Percentiles rank a stretch among this genome's conserved stretches.
Evolutionary conservation across 2,329 filamentous ascomycete species (phyloP).

Genomic region (Penicillium frequentans): DNA sequence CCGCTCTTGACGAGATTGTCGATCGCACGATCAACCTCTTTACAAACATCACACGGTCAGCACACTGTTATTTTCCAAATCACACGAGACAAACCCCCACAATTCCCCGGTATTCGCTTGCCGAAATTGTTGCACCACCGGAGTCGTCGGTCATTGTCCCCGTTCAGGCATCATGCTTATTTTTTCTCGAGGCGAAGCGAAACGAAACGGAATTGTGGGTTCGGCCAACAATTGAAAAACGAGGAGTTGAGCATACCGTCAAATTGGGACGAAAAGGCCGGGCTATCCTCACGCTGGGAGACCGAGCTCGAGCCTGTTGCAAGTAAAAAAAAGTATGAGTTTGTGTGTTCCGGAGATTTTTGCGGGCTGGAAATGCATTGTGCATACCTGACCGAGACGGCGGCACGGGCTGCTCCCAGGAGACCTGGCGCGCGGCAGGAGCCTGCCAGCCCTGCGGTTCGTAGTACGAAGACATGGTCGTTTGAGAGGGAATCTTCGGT

Average conservation of each 20-base stretch:
- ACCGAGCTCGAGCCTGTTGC: constrained; percentile 71
- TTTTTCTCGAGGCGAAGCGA: constrained; percentile 1
- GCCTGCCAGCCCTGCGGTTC: constrained; percentile 66
- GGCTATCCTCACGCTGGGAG: constrained; percentile 69
- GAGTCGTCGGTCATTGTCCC: neutral
- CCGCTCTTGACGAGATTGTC: constrained; percentile 97
- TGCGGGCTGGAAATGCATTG: neutral
- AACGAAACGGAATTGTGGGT: constrained; percentile 1
- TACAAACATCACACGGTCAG: constrained; percentile 24
- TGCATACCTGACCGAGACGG: constrained; percentile 69
- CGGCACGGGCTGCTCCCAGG: constrained; percentile 72
- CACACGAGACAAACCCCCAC: neutral
- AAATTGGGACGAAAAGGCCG: constrained; percentile 82
- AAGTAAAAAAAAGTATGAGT: constrained; percentile 7
- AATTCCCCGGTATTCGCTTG: neutral
- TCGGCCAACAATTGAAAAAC: neutral
- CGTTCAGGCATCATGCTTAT: neutral
- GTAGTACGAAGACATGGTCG: constrained; percentile 65
- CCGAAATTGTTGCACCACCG: neutral
- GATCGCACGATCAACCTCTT: constrained; percentile 93
- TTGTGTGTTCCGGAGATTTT: constrained; percentile 1
- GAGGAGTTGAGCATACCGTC: constrained; percentile 65
- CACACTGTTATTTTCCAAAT: neutral
- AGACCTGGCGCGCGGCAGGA: constrained; percentile 58
- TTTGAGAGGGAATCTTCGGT: constrained; percentile 13